A percentile compares a stretch with the other conserved stretches of the same genome.
Conservation (phyloP, 805 yeast genomes). For the Cyberlindnera euphorbiae region DNA sequence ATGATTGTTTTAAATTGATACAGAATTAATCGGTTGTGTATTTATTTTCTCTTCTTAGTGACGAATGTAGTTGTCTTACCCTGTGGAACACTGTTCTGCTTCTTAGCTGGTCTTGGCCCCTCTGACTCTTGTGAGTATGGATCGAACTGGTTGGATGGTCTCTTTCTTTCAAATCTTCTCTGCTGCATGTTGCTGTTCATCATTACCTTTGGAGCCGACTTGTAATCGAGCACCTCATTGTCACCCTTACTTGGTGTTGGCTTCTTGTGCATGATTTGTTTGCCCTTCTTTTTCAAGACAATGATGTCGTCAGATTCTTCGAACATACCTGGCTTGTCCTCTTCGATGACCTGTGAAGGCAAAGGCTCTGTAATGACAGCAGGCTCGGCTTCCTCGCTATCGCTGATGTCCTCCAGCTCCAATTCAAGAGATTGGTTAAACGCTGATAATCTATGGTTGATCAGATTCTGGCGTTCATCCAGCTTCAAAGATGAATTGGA, state of each 20-base stretch:
- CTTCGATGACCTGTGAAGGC: not conserved
- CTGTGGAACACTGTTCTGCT: constrained; percentile 16
- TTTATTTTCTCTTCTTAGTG: constrained; percentile 15
- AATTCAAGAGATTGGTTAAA: constrained; percentile 2
- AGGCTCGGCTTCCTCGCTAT: not conserved
- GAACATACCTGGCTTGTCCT: constrained; percentile 12
- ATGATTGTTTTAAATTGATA: not conserved
- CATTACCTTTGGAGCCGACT: constrained; percentile 39
- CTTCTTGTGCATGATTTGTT: constrained; percentile 1
- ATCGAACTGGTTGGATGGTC: constrained; percentile 41
- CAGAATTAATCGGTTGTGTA: no score
- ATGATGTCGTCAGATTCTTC: constrained; percentile 21
- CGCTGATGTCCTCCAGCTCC: constrained; percentile 4
- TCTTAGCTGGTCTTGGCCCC: constrained; percentile 54
- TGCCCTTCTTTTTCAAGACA: constrained; percentile 16
- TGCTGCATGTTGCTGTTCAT: constrained; percentile 2
- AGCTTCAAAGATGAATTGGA: constrained; percentile 4
- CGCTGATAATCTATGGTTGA: not conserved
- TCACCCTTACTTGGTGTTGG: constrained; percentile 5
- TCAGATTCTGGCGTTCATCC: constrained; percentile 1
- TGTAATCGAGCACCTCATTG: constrained; percentile 39
- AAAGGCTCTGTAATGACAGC: no score
- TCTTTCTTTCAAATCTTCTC: constrained; percentile 30
- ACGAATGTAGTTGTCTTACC: constrained; percentile 24
- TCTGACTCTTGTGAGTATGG: constrained; percentile 49